A percentile compares a stretch with the other conserved stretches of the same genome.
Conservation (phyloP, 306 rosid species). For the Inga leiocalycina region DNA sequence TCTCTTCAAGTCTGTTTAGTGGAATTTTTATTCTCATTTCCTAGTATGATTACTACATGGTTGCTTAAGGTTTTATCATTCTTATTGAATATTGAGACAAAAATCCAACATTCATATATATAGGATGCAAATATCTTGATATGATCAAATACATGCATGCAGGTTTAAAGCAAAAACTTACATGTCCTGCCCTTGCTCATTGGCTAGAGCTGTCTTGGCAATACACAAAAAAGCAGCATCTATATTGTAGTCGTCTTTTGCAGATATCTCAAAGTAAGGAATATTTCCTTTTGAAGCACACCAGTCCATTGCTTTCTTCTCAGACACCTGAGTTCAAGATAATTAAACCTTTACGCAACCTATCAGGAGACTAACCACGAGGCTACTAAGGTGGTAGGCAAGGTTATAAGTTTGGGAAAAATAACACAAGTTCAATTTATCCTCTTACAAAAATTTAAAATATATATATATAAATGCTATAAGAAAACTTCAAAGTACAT, state of each 20-base stretch:
- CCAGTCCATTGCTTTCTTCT: constrained; percentile 96
- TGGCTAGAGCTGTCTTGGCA: constrained; percentile 84
- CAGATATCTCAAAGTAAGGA: constrained; percentile 89
- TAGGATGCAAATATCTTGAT: too few species aligned
- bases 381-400: neutral
- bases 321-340: constrained; percentile 69
- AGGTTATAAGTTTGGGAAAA: neutral
- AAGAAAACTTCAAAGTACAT: neutral
- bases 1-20: neutral
- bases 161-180: too few species aligned
- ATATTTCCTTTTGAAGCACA: constrained; percentile 85
- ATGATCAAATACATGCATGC: too few species aligned
- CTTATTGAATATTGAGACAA: too few species aligned
- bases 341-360: constrained; percentile 29
- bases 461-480: neutral
- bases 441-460: neutral
- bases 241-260: constrained; percentile 90
- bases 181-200: constrained; percentile 77
- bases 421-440: neutral
- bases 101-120: too few species aligned
- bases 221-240: constrained; percentile 85
- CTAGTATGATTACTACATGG: too few species aligned
- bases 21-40: too few species aligned
- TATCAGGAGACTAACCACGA: neutral
- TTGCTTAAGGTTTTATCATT: too few species aligned